Evolutionary conservation across 2,329 filamentous ascomycete species (phyloP).

Genomic region (Fusarium avenaceum): DNA sequence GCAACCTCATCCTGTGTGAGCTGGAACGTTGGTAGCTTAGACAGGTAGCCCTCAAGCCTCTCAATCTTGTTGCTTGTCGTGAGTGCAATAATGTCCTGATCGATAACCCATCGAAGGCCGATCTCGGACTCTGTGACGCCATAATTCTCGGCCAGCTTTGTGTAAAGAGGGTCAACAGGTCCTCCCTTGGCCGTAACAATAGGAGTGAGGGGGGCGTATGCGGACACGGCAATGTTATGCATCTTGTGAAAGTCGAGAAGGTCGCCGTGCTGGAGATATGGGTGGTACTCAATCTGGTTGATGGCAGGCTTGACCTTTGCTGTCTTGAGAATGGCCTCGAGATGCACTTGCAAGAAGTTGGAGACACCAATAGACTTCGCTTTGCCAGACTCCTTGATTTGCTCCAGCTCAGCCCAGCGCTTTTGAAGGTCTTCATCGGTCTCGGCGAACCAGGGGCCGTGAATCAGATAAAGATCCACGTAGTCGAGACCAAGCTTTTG

Average conservation of each 20-base stretch:
- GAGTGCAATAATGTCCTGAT: slow-evolving; percentile 69
- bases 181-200: slow-evolving; percentile 63
- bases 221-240: slow-evolving; percentile 68
- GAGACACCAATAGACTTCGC: slow-evolving; percentile 81
- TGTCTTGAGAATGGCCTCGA: slow-evolving; percentile 69
- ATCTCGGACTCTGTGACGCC: slow-evolving; percentile 68
- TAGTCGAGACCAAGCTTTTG: slow-evolving; percentile 76
- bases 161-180: slow-evolving; percentile 66
- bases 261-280: slow-evolving; percentile 76
- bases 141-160: slow-evolving; percentile 68
- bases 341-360: slow-evolving; percentile 74
- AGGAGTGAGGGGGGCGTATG: slow-evolving; percentile 69
- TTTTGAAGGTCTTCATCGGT: slow-evolving; percentile 67
- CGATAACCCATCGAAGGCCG: slow-evolving; percentile 71
- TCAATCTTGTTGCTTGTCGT: slow-evolving; percentile 72
- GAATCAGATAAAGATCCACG: slow-evolving; percentile 78
- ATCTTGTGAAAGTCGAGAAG: slow-evolving; percentile 70
- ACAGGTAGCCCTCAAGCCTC: slow-evolving; percentile 68
- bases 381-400: slow-evolving; percentile 75
- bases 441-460: slow-evolving; percentile 68
- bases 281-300: slow-evolving; percentile 87
- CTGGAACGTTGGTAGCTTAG: slow-evolving; percentile 67
- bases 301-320: slow-evolving; percentile 74
- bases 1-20: slow-evolving; percentile 70
- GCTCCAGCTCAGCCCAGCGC: slow-evolving; percentile 72